A percentile compares a stretch with the other conserved stretches of the same genome.
Conservation (phyloP, 2,329 filamentous ascomycete genomes). For the Knoxdaviesia capensis region DNA sequence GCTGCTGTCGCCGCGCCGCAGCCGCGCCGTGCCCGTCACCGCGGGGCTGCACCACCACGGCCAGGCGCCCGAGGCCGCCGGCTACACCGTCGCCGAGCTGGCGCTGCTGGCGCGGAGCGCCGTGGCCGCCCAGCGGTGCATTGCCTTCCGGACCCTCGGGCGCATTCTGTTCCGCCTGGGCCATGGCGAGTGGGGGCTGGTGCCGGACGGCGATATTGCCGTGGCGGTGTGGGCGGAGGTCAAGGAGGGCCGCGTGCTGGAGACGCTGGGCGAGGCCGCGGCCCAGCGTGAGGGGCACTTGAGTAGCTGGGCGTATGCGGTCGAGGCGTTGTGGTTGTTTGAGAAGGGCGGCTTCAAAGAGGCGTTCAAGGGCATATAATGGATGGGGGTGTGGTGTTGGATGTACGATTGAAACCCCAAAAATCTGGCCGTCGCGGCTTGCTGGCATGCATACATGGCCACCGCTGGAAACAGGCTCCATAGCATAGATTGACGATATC, state of each 20-base stretch:
- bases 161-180: conserved; percentile 71
- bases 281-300: conserved; percentile 49
- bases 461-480: too few species aligned
- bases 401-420: too few species aligned
- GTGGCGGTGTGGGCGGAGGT: conserved; percentile 69
- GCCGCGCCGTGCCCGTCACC: conserved; percentile 53
- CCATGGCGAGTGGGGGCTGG: conserved; percentile 45
- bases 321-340: conserved; percentile 75
- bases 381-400: too few species aligned
- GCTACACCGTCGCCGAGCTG: conserved; percentile 81
- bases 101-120: conserved; percentile 61
- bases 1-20: conserved; percentile 56
- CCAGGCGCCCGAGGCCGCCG: conserved; percentile 77
- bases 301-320: conserved; percentile 66
- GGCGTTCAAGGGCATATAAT: too few species aligned
- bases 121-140: conserved; percentile 70
- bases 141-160: conserved; percentile 82
- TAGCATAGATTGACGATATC: too few species aligned
- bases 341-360: conserved; percentile 52
- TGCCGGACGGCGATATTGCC: conserved; percentile 36
- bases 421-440: too few species aligned
- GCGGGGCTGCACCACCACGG: conserved; percentile 86
- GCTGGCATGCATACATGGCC: too few species aligned
- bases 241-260: conserved; percentile 56
- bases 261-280: conserved; percentile 60